Base-by-base conservation (phyloP, 371 early-diverging fungal species). In the Lichtheimia ramosa region DNA sequence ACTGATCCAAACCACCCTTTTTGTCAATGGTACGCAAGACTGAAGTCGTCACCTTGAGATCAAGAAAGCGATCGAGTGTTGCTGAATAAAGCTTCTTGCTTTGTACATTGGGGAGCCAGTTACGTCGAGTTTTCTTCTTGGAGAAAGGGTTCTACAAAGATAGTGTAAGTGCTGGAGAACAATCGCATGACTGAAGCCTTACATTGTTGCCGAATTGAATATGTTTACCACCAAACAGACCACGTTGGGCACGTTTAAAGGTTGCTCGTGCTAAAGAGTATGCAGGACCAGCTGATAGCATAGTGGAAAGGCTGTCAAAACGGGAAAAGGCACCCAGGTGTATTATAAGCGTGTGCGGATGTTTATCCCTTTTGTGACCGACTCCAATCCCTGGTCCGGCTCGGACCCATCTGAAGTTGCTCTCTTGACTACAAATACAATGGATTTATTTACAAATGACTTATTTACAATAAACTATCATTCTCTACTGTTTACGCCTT, bases 1-100 rank as follows among this genome's bases (percentile, higher is more conserved):
- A 93, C 51, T 79, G 82, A 65, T 93, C 94, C 23, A 93, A 70
- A 8, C 94, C 94, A 34, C 94, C 94, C 79, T 92, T 92, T 71
- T 92, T 90, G 66, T 92, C 92, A 39, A 93, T 91, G 1, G 92
- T 89, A 34, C 92, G 86, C 16, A 92, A 69, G 3, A 89, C 88
- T 4, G 86, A 69, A 2, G 91, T 82, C 25, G 92, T 89, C 51
- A 90, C 85, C 58, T 85, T 84, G 50, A 93, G 71, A 41, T 74
- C 69, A 42, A 89, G 68, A 56, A 73, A 80, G 49, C 77, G 56
- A 54, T 84, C 75, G 12, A 92, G 76, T 6, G 86, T 68, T 48
- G 82, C 86, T 6, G 92, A 92, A 69, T 83, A 90, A 34, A 93
- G 70, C 34, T 77, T 77, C 54, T 85, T 87, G 54, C 75, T 81